Percentiles rank a stretch among this genome's conserved stretches.
phyloP scores from a whole-genome alignment of 768 basidiomycete genomes.

The Leccinum broughii region DNA sequence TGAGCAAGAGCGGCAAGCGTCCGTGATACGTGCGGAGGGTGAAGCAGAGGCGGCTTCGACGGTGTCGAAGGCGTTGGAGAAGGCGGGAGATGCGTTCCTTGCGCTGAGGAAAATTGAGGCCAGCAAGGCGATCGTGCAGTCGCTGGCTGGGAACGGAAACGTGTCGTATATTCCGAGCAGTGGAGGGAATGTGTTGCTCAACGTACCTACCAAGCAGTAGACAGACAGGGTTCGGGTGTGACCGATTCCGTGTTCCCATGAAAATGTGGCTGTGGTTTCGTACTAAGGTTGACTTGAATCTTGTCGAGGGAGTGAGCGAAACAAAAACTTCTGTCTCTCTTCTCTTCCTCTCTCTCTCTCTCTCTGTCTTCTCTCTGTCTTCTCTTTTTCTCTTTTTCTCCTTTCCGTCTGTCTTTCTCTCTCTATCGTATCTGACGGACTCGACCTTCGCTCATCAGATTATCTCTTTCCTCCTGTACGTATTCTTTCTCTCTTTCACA shows the following conservation, averaged over 20 bases:
- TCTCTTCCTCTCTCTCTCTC: conserved; percentile 18
- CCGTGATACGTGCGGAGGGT: conserved; percentile 96
- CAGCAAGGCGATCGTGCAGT: conserved; percentile 93
- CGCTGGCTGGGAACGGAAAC: conserved; percentile 74
- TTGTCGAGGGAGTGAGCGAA: conserved; percentile 24
- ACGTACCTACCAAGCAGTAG: conserved; percentile 61
- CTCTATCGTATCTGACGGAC: conserved; percentile 33
- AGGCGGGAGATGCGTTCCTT: conserved; percentile 95
- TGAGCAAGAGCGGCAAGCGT: conserved; percentile 98
- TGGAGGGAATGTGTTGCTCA: conserved; percentile 78
- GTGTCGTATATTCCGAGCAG: conserved; percentile 88
- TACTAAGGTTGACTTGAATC: conserved; percentile 23
- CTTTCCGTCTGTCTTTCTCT: conserved; percentile 39
- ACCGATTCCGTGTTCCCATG: conserved; percentile 26
- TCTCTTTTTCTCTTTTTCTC: conserved; percentile 35
- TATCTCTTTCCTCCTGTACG: conserved; percentile 40
- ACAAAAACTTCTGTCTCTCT: conserved; percentile 10
- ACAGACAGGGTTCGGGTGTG: conserved; percentile 14
- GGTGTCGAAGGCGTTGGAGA: conserved; percentile 86
- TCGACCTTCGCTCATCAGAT: conserved; percentile 40
- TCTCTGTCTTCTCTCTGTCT: conserved; percentile 21
- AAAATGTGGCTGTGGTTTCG: conserved; percentile 24
- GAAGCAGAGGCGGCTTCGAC: conserved; percentile 97
- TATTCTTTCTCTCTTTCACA: conserved; percentile 15
- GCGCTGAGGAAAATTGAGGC: conserved; percentile 96